Percentiles rank a stretch among this genome's conserved stretches.
phyloP scores from a whole-genome alignment of 1,284 basidiomycete genomes.

The Earliella scabrosa region DNA sequence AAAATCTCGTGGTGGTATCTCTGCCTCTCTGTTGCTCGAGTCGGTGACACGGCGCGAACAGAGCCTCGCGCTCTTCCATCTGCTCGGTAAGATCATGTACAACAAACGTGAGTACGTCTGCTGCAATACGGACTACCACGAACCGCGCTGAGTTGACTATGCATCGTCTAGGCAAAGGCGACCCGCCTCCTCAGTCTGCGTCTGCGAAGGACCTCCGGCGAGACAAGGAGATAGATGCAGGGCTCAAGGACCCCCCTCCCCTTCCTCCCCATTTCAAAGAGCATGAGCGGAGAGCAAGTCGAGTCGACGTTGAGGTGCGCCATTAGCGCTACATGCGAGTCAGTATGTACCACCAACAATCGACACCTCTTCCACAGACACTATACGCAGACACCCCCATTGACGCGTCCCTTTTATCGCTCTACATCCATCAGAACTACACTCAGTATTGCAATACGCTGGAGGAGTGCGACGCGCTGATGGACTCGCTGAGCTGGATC shows the following conservation, averaged over 20 bases:
- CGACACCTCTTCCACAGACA: too few relatives aligned
- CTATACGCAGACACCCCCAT: conserved; percentile 89
- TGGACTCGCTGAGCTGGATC: conserved; percentile 82
- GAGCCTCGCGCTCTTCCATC: conserved; percentile 88
- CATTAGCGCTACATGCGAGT: neutral
- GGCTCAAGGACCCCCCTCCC: conserved; percentile 52
- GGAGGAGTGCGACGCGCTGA: conserved; percentile 73
- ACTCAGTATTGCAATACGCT: conserved; percentile 81
- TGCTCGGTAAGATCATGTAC: conserved; percentile 92
- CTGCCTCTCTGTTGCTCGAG: conserved; percentile 54
- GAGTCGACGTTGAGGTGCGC: conserved; percentile 82
- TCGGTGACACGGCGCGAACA: conserved; percentile 83
- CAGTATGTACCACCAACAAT: neutral
- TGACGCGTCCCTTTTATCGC: conserved; percentile 84
- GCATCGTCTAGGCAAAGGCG: conserved; percentile 65
- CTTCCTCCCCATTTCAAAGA: conserved; percentile 61
- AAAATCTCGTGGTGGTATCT: conserved; percentile 15
- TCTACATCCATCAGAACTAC: conserved; percentile 96
- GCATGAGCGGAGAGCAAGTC: conserved; percentile 72
- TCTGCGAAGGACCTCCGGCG: conserved; percentile 59
- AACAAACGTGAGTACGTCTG: conserved; percentile 80
- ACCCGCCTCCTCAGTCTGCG: conserved; percentile 56
- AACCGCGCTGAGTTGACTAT: neutral
- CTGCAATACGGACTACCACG: too few relatives aligned
- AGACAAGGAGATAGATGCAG: conserved; percentile 58